phyloP scores from a whole-genome alignment of 257 asterid species.

The Linderniella brevidens region DNA sequence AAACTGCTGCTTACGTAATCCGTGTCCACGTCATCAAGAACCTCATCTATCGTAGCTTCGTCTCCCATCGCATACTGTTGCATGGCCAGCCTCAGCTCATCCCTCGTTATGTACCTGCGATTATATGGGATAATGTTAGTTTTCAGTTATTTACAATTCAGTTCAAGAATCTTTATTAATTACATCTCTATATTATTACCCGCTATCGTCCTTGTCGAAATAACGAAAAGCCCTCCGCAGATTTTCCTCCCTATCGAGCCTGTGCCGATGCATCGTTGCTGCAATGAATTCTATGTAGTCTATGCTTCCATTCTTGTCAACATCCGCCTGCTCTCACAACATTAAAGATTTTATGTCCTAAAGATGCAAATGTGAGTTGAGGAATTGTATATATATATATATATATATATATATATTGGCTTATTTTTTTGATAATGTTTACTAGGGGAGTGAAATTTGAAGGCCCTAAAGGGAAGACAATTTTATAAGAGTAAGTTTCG shows the following conservation, averaged over 20 bases:
- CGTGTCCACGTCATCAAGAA: constrained; percentile 74
- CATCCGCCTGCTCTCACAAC: constrained; percentile 95
- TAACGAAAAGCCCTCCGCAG: constrained; percentile 52
- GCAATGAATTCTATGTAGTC: constrained; percentile 77
- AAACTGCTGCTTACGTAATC: constrained; percentile 28
- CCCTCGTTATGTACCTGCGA: constrained; percentile 70
- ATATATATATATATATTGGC: too few relatives aligned
- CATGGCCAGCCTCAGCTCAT: constrained; percentile 81
- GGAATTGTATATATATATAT: too few relatives aligned
- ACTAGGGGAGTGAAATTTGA: too few relatives aligned
- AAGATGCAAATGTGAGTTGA: too few relatives aligned
- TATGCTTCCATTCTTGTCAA: constrained; percentile 64
- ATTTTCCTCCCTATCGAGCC: constrained; percentile 70
- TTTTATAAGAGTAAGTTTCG: too few relatives aligned
- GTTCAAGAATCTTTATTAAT: not conserved
- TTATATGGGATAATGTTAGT: not conserved
- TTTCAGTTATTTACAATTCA: not conserved
- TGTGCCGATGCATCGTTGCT: constrained; percentile 89
- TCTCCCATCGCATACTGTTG: constrained; percentile 79
- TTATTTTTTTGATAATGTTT: too few relatives aligned
- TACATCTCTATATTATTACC: constrained; percentile 18
- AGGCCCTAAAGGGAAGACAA: too few relatives aligned
- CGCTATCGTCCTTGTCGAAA: constrained; percentile 70
- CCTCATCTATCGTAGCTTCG: constrained; percentile 72
- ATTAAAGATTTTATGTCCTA: too few relatives aligned